Percentiles rank a stretch among this genome's conserved stretches.
Evolutionary conservation across 1,284 basidiomycete species (phyloP).

Genomic region (Ustilago bromivora): DNA sequence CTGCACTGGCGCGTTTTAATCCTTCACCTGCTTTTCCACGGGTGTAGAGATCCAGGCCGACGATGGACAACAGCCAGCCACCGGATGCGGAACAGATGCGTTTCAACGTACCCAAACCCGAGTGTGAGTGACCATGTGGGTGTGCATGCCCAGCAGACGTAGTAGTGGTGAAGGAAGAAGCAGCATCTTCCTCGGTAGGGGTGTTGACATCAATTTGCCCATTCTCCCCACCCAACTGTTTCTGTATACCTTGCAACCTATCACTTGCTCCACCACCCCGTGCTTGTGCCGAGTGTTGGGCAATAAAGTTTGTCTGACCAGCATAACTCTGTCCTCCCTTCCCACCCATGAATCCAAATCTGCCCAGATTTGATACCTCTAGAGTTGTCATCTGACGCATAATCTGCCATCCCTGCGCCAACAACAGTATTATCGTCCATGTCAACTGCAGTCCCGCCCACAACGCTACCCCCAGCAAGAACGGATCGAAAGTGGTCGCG

Average conservation of each 20-base stretch:
- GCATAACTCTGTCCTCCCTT: conserved; percentile 78
- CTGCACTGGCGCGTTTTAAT: conserved; percentile 75
- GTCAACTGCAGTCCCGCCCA: conserved; percentile 92
- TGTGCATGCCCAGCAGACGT: not conserved
- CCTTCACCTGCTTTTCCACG: conserved; percentile 87
- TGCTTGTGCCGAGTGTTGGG: conserved; percentile 25
- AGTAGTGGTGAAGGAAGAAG: not conserved
- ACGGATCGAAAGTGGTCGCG: conserved; percentile 76
- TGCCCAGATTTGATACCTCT: conserved; percentile 92
- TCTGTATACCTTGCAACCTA: conserved; percentile 21
- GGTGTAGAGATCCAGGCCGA: conserved; percentile 93
- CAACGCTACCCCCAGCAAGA: conserved; percentile 81
- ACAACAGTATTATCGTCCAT: conserved; percentile 90
- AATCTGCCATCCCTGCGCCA: conserved; percentile 90
- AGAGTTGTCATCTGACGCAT: conserved; percentile 94
- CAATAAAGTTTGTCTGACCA: conserved; percentile 44
- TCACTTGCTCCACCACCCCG: conserved; percentile 12
- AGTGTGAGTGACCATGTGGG: conserved; percentile 23
- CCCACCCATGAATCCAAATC: conserved; percentile 97
- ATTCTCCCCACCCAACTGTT: conserved; percentile 17
- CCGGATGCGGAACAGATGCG: conserved; percentile 26
- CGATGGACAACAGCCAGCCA: conserved; percentile 83
- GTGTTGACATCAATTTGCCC: conserved; percentile 27
- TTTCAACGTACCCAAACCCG: conserved; percentile 11
- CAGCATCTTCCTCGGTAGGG: conserved; percentile 6